These are phyloP conservation scores for Yarrowia osloensis DNA, from an alignment of 805 yeast species.

Conservation along the genomic window DNA sequence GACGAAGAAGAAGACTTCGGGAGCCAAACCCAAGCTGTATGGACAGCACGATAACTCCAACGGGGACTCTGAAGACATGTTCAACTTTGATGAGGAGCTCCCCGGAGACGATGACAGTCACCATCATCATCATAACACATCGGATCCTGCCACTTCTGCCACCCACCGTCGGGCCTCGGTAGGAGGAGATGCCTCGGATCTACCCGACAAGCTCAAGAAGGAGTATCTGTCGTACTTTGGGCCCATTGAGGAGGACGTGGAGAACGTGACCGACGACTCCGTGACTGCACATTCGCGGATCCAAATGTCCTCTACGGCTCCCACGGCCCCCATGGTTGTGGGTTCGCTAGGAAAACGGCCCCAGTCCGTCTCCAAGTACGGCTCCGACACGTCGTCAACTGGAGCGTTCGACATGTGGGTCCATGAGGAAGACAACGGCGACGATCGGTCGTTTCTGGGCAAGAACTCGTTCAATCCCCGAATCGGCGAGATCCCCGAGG, in stretches of 20 bases:
- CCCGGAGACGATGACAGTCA: conserved; percentile 20
- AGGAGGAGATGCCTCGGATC: conserved; percentile 18
- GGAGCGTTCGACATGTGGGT: conserved; percentile 31
- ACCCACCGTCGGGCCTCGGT: conserved; percentile 6
- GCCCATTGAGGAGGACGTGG: conserved; percentile 5
- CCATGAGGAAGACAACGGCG: conserved; percentile 13
- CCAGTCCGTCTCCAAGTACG: conserved; percentile 7
- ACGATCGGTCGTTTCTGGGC: conserved; percentile 4
- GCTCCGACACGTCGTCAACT: neutral
- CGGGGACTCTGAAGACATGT: conserved; percentile 33
- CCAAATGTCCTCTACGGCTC: conserved; percentile 13
- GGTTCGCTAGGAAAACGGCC: conserved; percentile 13
- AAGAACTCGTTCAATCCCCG: conserved; percentile 18
- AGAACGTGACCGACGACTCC: conserved; percentile 9
- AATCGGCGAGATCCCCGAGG: conserved; percentile 24
- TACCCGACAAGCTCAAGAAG: conserved; percentile 28
- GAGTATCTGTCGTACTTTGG: conserved; percentile 29
- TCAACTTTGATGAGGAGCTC: conserved; percentile 37
- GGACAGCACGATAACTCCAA: conserved; percentile 10
- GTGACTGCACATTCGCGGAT: conserved; percentile 11
- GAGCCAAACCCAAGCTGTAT: conserved; percentile 9
- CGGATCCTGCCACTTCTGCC: conserved; percentile 4
- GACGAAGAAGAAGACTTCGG: neutral
- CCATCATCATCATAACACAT: neutral
- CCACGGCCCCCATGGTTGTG: conserved; percentile 6